Evolutionary conservation across 768 basidiomycete genomes (phyloP), one percentile per base, ranked within the genome.

Genomic region (Trichaptum fuscoviolaceum): DNA sequence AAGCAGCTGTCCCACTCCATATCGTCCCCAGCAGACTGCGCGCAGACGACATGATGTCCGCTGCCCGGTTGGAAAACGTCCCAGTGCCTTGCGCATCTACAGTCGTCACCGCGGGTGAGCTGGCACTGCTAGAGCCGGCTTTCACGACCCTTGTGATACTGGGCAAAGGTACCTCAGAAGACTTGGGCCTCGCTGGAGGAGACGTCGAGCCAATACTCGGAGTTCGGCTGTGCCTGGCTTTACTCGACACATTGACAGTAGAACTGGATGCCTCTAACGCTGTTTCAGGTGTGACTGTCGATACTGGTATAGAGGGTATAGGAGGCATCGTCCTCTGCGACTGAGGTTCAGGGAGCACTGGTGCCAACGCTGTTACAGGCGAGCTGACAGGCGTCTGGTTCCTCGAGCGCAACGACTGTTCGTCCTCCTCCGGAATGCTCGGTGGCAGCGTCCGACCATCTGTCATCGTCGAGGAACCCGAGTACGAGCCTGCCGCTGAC

Each of bases 11-110:
- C 12, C 25, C 59, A 23, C 59, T 61, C 87, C 86, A 88, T 67
- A 88, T 77, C 24, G 83, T 78, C 24, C 92, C 90, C 23, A 95
- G 73, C 70, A 90, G 87, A 58, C 91, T 90, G 23, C 91, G 88
- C 1, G 93, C 93, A 63, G 84, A 87, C 58, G 85, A 88, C 66
- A 95, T 90, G 57, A 95, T 91, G 64, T 90, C 92, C 23, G 88
- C 91, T 25, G 93, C 87, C 62, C 85, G 80, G 18, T 84, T 83
- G 25, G 85, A 84, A 24, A 89, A 76, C 42, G 80, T 83, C 5
- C 79, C 82, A 24, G 73, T 74, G 63, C 72, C 74, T 60, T 70
- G 73, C 17, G 64, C 71, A 69, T 58, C 68, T 67, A 35, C 69
- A 62, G 62, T 68, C 66, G 63, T 64, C 30, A 52, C 25, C 68